Conservation (phyloP, 345 rosid species). For the Eucalyptus sideroxylon region DNA sequence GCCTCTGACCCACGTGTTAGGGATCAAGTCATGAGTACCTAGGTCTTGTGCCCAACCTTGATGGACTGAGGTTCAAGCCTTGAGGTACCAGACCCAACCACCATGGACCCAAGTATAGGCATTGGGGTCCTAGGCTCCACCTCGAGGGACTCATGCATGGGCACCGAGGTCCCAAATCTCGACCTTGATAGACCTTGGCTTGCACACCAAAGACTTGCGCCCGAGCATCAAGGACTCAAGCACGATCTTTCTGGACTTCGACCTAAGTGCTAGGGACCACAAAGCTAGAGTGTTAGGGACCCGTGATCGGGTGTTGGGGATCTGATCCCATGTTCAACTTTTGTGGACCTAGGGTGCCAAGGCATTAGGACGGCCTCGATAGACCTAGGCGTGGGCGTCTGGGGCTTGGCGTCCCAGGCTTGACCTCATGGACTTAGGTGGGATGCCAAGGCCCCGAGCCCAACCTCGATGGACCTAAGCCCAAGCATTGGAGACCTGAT, state of each 20-base stretch:
- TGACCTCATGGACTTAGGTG: neutral
- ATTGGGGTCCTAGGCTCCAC: neutral
- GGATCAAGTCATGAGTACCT: neutral
- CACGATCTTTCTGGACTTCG: neutral
- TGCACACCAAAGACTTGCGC: neutral
- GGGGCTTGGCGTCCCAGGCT: neutral
- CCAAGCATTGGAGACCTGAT: neutral
- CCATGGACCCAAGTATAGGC: neutral
- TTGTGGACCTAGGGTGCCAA: neutral
- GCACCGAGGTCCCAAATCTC: neutral
- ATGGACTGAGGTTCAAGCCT: neutral
- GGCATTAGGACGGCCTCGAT: neutral
- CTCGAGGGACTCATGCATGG: neutral
- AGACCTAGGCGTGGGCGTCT: neutral
- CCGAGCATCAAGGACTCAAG: neutral
- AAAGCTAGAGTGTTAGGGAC: neutral
- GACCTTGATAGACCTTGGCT: neutral
- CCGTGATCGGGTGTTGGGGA: neutral
- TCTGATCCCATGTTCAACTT: neutral
- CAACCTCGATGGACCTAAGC: neutral
- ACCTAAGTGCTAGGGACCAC: neutral
- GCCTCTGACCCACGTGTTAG: neutral
- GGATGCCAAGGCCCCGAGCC: too few species aligned
- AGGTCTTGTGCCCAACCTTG: neutral
- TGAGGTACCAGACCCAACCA: neutral